Conservation (phyloP, 2,329 filamentous ascomycete genomes). For the Dactylellina haptotyla region DNA sequence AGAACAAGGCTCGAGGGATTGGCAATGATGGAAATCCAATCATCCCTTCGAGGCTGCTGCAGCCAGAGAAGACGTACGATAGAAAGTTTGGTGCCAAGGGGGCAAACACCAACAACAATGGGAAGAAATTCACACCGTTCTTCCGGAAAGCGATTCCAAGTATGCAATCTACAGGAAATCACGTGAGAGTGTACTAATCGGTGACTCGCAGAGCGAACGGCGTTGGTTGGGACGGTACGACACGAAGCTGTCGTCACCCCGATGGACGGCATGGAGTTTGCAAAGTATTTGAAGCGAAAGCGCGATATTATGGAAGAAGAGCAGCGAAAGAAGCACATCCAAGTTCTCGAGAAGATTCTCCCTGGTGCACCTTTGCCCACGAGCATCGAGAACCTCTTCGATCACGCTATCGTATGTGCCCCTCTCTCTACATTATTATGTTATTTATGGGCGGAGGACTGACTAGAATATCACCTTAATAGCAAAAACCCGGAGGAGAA, state of each 20-base stretch:
- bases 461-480: slow-evolving; percentile 23
- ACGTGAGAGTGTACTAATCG: background rate
- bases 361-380: slow-evolving; percentile 62
- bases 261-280: slow-evolving; percentile 62
- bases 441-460: background rate
- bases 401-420: slow-evolving; percentile 9
- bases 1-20: slow-evolving; percentile 59
- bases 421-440: background rate
- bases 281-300: slow-evolving; percentile 61
- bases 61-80: slow-evolving; percentile 55
- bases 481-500: slow-evolving; percentile 67
- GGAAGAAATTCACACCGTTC: slow-evolving; percentile 70
- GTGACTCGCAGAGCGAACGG: slow-evolving; percentile 74
- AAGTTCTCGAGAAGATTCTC: slow-evolving; percentile 67
- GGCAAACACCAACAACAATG: background rate
- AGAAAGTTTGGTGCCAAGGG: slow-evolving; percentile 34
- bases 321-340: slow-evolving; percentile 65
- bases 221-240: slow-evolving; percentile 75
- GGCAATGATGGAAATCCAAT: slow-evolving; percentile 60
- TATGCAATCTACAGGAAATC: slow-evolving; percentile 62
- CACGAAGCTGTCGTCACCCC: slow-evolving; percentile 68
- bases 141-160: slow-evolving; percentile 79
- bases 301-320: slow-evolving; percentile 65
- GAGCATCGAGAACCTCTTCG: slow-evolving; percentile 37
- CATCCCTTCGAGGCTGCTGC: slow-evolving; percentile 57